These are phyloP conservation scores for Aspergillus luchuensis DNA, from an alignment of 2,329 filamentous ascomycete species.

Conservation along the genomic window DNA sequence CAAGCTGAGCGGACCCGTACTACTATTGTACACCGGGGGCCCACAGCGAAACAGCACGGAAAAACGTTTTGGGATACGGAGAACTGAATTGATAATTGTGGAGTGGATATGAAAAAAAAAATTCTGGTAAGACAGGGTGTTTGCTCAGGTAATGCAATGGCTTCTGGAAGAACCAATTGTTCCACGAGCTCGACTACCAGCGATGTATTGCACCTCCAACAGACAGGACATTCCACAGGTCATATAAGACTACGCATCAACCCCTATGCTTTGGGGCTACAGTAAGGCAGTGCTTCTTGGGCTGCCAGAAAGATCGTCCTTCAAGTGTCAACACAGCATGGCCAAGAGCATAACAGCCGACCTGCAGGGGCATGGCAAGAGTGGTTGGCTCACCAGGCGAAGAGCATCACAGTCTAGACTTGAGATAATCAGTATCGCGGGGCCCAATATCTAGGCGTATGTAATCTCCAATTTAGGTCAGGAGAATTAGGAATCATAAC, in stretches of 20 bases:
- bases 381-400: slow-evolving; percentile 15
- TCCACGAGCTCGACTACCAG: background rate
- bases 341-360: slow-evolving; percentile 14
- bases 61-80: background rate
- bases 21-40: background rate
- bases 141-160: background rate
- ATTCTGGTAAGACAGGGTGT: background rate
- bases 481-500: slow-evolving; percentile 16
- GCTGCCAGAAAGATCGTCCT: slow-evolving; percentile 6
- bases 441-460: slow-evolving; percentile 1
- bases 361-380: slow-evolving; percentile 6
- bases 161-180: background rate
- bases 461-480: slow-evolving; percentile 8
- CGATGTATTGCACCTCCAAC: background rate
- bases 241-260: background rate
- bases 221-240: background rate
- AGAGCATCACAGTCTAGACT: slow-evolving; percentile 9
- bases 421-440: slow-evolving; percentile 8
- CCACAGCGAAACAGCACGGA: background rate
- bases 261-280: slow-evolving; percentile 1
- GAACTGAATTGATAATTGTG: background rate
- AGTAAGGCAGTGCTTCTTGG: slow-evolving; percentile 2
- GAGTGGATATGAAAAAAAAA: background rate
- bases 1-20: background rate
- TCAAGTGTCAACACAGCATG: slow-evolving; percentile 1